These are phyloP conservation scores for Funneliformis caledonium DNA, from an alignment of 371 early-diverging fungal species.

Conservation along the genomic window DNA sequence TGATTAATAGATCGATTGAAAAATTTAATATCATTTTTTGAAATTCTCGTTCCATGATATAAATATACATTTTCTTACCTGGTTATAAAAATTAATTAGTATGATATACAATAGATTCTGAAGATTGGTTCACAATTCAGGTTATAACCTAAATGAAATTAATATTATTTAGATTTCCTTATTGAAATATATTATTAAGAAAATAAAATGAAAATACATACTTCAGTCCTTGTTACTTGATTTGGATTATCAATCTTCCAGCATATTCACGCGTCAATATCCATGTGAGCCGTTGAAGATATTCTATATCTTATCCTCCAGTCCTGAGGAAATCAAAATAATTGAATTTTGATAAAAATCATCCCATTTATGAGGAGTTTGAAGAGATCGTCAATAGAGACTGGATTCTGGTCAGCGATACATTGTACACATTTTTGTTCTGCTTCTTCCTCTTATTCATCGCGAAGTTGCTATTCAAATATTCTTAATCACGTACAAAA, in stretches of 20 bases:
- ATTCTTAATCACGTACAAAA: too few relatives aligned
- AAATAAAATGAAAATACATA: not conserved
- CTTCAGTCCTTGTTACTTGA: slow-evolving; percentile 1
- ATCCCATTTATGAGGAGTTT: not conserved
- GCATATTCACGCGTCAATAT: not conserved
- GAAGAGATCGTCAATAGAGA: slow-evolving; percentile 18
- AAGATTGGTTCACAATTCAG: too few relatives aligned
- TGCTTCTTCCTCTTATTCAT: too few relatives aligned
- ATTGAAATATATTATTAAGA: not conserved
- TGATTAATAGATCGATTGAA: too few relatives aligned
- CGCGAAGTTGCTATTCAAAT: too few relatives aligned
- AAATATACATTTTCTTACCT: too few relatives aligned
- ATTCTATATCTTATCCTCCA: slow-evolving; percentile 8
- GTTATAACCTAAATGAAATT: not conserved
- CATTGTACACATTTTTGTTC: too few relatives aligned
- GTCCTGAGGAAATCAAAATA: not conserved
- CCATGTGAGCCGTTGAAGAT: not conserved
- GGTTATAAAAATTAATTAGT: too few relatives aligned
- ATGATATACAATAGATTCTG: too few relatives aligned
- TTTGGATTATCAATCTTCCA: not conserved
- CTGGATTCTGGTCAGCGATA: not conserved
- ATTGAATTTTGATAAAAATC: not conserved
- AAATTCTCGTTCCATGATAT: too few relatives aligned
- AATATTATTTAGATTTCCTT: slow-evolving; percentile 5
- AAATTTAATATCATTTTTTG: too few relatives aligned